Base-by-base conservation (phyloP, 208 protist species). In the Crithidia brevicula region DNA sequence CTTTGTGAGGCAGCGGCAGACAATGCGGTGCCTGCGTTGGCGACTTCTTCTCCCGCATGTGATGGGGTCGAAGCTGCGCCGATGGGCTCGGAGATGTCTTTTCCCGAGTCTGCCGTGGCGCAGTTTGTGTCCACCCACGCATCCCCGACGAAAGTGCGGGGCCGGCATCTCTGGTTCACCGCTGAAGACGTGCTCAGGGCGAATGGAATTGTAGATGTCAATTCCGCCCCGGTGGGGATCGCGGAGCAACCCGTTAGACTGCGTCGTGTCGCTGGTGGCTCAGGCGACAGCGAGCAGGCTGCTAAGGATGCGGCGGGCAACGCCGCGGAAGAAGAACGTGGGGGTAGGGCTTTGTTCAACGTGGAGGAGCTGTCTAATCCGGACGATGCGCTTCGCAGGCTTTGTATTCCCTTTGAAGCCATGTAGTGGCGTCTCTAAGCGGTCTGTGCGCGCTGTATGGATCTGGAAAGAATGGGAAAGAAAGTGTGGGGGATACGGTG, bases 161-260 rank as follows among this genome's bases (percentile, higher is more conserved):
- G 50, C 11, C 60, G 50, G 5, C 65, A 68, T 25, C 51, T 95
- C 25, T 95, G 90, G 88, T 93, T 89, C 67, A 22, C 42, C 2
- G 83, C 90, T 8, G 70, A 82, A 20, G 79, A 95, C 40, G 79
- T 95, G 36, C 76, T 95, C 16, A 46, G 78, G 6, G 46, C 62
- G 3, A 76, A 82, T 34, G 86, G 87, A 27, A 62, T 85, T n/a
- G 81, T 93, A 22, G 83, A 93, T 61, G 86, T 93, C 27, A 95
- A 95, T 57, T 79, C 83, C 18, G 65, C 82, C 4, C 90, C 90
- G 6, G 81, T 93, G 1, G 81, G 86, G 40, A 81, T 89, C 33
- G 9, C 5, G 42, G 42, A 47, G 42, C 5, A 9, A 23, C 27
- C 16, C 23, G 23, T 16, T 2, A 5, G 43, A 5, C n/a, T 22